These are phyloP conservation scores for Cardamine chenopodiifolia DNA, from an alignment of 345 rosid species.

Conservation along the genomic window DNA sequence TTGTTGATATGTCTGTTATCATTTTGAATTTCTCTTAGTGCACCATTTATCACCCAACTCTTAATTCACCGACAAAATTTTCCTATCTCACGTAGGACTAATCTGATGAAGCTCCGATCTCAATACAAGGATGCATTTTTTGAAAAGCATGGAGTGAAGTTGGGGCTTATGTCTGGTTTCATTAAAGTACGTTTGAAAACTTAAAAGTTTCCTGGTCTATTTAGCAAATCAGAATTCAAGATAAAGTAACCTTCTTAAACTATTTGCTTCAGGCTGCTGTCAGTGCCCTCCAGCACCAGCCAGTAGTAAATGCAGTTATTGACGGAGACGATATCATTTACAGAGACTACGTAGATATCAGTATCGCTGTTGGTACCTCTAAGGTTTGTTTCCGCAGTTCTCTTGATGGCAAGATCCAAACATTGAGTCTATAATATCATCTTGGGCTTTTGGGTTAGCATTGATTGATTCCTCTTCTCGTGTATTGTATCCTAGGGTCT, in stretches of 20 bases:
- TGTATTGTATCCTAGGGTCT: slow-evolving; percentile 60
- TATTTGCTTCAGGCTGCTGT: slow-evolving; percentile 78
- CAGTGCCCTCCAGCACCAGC: slow-evolving; percentile 94
- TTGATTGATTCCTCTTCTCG: slow-evolving; percentile 16
- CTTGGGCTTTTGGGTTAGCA: background rate
- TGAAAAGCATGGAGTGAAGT: slow-evolving; percentile 96
- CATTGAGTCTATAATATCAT: background rate
- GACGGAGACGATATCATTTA: slow-evolving; percentile 98
- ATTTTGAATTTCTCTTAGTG: background rate
- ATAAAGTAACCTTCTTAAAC: slow-evolving; percentile 16
- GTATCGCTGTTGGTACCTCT: slow-evolving; percentile 79
- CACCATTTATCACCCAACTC: background rate
- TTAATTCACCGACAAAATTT: background rate
- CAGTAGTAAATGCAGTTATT: slow-evolving; percentile 94
- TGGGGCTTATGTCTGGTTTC: slow-evolving; percentile 98
- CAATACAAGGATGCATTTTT: slow-evolving; percentile 94
- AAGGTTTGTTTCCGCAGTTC: slow-evolving; percentile 46
- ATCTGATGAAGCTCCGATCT: slow-evolving; percentile 95
- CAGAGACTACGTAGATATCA: slow-evolving; percentile 91
- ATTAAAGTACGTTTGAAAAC: slow-evolving; percentile 57
- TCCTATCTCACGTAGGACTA: slow-evolving; percentile 62
- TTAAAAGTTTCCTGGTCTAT: background rate
- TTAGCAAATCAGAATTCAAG: background rate
- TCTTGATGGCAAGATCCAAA: background rate
- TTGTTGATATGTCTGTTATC: slow-evolving; percentile 9